These are phyloP conservation scores for Venturia pyrina DNA, from an alignment of 2,329 filamentous ascomycete genomes.

Conservation along the genomic window DNA sequence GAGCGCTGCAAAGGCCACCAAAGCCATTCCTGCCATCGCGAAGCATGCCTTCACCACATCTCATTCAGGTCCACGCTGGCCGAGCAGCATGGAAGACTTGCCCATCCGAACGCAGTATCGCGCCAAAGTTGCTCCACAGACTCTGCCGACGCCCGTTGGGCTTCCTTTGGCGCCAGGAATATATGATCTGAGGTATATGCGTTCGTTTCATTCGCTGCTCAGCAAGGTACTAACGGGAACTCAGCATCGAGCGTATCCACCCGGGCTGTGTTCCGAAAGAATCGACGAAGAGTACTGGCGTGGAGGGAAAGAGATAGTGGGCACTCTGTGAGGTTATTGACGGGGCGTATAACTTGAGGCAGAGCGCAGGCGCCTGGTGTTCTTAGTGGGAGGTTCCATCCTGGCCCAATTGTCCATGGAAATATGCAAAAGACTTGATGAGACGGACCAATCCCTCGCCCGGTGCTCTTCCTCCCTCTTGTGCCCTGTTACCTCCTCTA, in stretches of 20 bases:
- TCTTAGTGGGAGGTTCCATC: neutral
- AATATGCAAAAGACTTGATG: no score
- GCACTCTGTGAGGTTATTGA: neutral
- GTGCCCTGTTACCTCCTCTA: no score
- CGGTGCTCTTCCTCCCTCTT: no score
- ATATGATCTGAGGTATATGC: neutral
- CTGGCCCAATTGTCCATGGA: neutral
- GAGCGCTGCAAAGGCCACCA: neutral
- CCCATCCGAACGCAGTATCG: neutral
- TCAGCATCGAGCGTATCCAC: neutral
- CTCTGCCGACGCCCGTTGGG: neutral
- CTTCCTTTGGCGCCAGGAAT: neutral
- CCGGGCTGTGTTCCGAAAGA: neutral
- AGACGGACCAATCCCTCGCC: no score
- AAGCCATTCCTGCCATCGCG: neutral
- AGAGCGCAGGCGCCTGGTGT: neutral
- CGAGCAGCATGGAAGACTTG: conserved; percentile 1
- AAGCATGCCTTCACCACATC: neutral
- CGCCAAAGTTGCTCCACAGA: neutral
- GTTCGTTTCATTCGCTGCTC: neutral
- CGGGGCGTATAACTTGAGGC: neutral
- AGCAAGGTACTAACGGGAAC: neutral
- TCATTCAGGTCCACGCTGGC: neutral
- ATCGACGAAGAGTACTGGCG: neutral
- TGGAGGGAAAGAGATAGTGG: neutral